Evolutionary conservation across 805 yeast species (phyloP).

Genomic region (Hyphopichia homilentoma): DNA sequence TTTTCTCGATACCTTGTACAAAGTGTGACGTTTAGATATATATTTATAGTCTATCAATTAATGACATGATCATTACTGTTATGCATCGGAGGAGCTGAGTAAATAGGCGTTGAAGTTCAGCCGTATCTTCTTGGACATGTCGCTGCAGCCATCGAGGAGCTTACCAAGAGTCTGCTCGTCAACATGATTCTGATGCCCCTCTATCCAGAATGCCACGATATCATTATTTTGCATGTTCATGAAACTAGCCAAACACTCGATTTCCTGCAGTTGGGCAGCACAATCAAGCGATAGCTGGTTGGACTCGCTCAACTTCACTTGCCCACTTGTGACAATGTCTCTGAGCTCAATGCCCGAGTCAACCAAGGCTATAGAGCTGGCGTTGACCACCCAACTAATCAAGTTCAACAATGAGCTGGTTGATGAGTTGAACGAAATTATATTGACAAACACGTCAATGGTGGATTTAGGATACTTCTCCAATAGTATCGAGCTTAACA

Average conservation of each 20-base stretch:
- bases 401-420: conserved; percentile 30
- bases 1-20: conserved; percentile 78
- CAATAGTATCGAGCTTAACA: conserved; percentile 52
- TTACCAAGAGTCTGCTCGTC: conserved; percentile 17
- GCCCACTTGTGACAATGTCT: conserved; percentile 72
- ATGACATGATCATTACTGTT: no score
- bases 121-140: conserved; percentile 40
- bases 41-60: no score
- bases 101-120: conserved; percentile 45
- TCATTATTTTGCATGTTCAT: conserved; percentile 53
- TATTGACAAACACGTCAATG: conserved; percentile 70
- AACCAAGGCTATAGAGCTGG: conserved; percentile 69
- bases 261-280: conserved; percentile 7
- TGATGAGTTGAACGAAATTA: conserved; percentile 46
- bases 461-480: conserved; percentile 87
- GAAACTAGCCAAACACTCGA: conserved; percentile 46
- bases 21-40: no score
- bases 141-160: conserved; percentile 43
- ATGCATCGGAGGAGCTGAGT: no score
- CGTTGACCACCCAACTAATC: conserved; percentile 53
- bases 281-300: conserved; percentile 17
- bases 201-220: conserved; percentile 57
- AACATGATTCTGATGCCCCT: conserved; percentile 24
- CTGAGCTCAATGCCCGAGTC: conserved; percentile 81
- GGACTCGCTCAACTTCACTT: conserved; percentile 19